Conservation (phyloP, 192 early-diverging fungal genomes). For the Backusella morwellensis region DNA sequence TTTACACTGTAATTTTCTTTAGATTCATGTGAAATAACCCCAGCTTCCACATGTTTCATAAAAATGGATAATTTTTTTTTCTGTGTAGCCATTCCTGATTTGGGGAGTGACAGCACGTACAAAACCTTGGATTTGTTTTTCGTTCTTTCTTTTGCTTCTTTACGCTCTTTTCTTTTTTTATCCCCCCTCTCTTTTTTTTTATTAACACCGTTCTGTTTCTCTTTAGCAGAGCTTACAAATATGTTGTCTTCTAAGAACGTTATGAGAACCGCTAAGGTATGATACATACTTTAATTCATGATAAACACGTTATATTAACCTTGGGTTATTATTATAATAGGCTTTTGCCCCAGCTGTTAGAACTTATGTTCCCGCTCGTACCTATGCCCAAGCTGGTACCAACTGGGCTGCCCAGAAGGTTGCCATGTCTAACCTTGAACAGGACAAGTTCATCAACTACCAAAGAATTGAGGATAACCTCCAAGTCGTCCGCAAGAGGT, state of each 20-base stretch:
- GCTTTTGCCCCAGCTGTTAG: conserved; percentile 27
- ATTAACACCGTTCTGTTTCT: not conserved
- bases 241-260: conserved; percentile 37
- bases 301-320: not conserved
- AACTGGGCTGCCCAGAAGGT: conserved; percentile 67
- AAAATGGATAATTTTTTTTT: conserved; percentile 9
- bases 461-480: conserved; percentile 94
- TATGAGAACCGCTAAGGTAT: conserved; percentile 38
- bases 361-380: conserved; percentile 38
- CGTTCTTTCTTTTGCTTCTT: conserved; percentile 9
- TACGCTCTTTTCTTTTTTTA: conserved; percentile 10
- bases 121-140: conserved; percentile 10
- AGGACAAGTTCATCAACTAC: conserved; percentile 97
- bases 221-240: conserved; percentile 6
- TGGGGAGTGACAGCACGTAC: conserved; percentile 12
- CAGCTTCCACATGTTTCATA: conserved; percentile 19
- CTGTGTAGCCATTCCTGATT: conserved; percentile 13
- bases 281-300: not conserved
- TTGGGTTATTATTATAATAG: conserved; percentile 11
- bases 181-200: conserved; percentile 13
- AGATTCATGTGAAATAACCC: conserved; percentile 12
- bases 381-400: conserved; percentile 52
- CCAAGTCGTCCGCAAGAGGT: conserved; percentile 90
- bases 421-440: conserved; percentile 88
- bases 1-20: conserved; percentile 12